Conservation (phyloP, 257 asterid genomes). For the Solanum lycopersicoides region DNA sequence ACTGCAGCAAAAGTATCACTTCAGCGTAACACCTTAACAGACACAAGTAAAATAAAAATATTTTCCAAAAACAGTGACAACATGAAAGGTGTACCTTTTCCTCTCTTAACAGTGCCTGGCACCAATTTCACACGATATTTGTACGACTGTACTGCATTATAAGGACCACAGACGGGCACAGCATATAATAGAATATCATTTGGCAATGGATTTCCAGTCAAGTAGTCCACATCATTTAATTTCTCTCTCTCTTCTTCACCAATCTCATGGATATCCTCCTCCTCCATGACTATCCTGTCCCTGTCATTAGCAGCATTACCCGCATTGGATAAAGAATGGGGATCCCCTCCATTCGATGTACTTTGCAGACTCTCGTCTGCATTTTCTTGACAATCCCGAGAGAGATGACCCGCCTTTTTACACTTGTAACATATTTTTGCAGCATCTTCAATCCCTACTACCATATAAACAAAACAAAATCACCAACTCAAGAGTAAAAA, state of each 20-base stretch:
- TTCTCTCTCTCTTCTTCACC: slow-evolving; percentile 94
- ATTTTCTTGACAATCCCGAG: slow-evolving; percentile 81
- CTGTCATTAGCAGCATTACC: slow-evolving; percentile 15
- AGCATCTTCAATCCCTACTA: slow-evolving; percentile 48
- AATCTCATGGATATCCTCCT: slow-evolving; percentile 89
- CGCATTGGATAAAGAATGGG: slow-evolving; percentile 2
- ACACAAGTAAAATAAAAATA: neutral
- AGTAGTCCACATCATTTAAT: slow-evolving; percentile 77
- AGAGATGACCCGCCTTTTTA: slow-evolving; percentile 71
- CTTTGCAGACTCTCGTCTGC: slow-evolving; percentile 29
- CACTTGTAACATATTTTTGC: slow-evolving; percentile 81
- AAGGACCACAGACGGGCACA: slow-evolving; percentile 90
- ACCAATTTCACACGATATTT: slow-evolving; percentile 89
- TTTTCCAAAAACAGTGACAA: neutral
- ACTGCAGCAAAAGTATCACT: neutral
- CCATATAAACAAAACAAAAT: neutral
- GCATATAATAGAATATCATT: slow-evolving; percentile 76
- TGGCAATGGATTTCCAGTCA: slow-evolving; percentile 81
- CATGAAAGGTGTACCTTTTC: slow-evolving; percentile 55
- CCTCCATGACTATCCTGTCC: slow-evolving; percentile 85
- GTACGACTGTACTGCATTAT: slow-evolving; percentile 76
- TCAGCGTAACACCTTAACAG: neutral
- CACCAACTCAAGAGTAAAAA: neutral
- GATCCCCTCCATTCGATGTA: slow-evolving; percentile 20
- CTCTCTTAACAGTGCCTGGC: slow-evolving; percentile 88